Conservation (phyloP, 1,284 basidiomycete species). For the Marasmius tenuissimus region DNA sequence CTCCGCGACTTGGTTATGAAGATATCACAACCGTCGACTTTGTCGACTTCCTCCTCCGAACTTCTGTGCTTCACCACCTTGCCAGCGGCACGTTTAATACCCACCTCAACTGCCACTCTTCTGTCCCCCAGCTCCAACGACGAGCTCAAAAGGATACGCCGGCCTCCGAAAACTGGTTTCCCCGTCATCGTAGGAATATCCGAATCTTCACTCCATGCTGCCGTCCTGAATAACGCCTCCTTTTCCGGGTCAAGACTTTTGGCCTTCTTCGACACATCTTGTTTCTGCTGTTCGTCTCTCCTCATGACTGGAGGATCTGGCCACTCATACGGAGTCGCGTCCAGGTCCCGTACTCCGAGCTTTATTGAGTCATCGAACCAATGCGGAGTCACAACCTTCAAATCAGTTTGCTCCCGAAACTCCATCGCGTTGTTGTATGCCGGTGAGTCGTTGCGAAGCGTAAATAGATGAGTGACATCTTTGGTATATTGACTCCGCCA, state of each 20-base stretch:
- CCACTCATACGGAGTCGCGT: slow-evolving; percentile 70
- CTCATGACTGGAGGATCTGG: slow-evolving; percentile 60
- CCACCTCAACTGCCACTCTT: slow-evolving; percentile 52
- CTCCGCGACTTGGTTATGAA: slow-evolving; percentile 68
- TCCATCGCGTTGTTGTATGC: slow-evolving; percentile 68
- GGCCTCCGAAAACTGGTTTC: slow-evolving; percentile 45
- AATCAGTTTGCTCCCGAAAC: slow-evolving; percentile 49
- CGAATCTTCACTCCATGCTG: slow-evolving; percentile 21
- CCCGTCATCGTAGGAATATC: slow-evolving; percentile 7
- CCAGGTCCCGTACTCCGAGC: slow-evolving; percentile 55
- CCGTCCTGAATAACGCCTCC: slow-evolving; percentile 43
- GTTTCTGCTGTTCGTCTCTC: slow-evolving; percentile 22
- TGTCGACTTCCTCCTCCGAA: slow-evolving; percentile 35
- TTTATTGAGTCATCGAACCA: slow-evolving; percentile 84
- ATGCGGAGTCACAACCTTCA: slow-evolving; percentile 72
- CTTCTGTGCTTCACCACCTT: slow-evolving; percentile 41
- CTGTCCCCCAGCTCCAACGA: slow-evolving; percentile 54
- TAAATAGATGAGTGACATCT: slow-evolving; percentile 86
- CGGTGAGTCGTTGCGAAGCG: slow-evolving; percentile 45
- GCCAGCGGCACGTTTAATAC: slow-evolving; percentile 60
- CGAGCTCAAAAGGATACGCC: slow-evolving; percentile 58
- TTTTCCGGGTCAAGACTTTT: slow-evolving; percentile 38
- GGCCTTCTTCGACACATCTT: slow-evolving; percentile 18
- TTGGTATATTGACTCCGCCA: slow-evolving; percentile 74
- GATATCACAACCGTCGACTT: slow-evolving; percentile 58